Base-by-base conservation (phyloP, 805 yeast genomes). In the Yamadazyma sp. region DNA sequence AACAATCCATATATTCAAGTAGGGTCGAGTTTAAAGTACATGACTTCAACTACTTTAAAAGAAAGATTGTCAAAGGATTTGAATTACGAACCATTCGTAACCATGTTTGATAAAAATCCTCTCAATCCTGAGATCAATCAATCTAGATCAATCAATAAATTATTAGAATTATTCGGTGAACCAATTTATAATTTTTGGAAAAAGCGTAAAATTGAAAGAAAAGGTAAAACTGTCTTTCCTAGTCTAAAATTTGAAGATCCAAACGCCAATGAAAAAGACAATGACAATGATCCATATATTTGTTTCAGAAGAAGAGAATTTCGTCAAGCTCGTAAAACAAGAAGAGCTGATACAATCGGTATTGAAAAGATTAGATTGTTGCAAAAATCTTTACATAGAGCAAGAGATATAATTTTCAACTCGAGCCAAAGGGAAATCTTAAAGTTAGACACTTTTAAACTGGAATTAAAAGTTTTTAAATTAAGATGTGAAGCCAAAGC, bases 281-380 rank as follows among this genome's bases (percentile, higher is more conserved):
- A 67, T 38, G 97, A 89, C 51, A 76, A 75, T 40, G 97, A 93
- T 58, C 98, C 98, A 1, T 93, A 93, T 58, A 82, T 87, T 26
- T 87, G 97, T 65, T 93, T 93, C 69, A 77, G 98, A 52, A 80
- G 96, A 47, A 82, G 98, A 58, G 98, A 89, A 53, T 82, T 87
- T 45, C 78, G 98, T 46, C 97, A 86, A 55, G 93, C 94, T 20
- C 82, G 98, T 58, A 93, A 93, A 58, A 93, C 98, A 0, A 78
- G 98, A 58, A 78, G 98, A 45, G 86, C 96, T 0, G 98, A 93
- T 63, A 76, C 85, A 22, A 85, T 87, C 49, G 87, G 93, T 47
- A 82, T 88, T 10, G 97, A 89, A 58, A 77, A 89, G 45, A 68
- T 93, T 32, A 73, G 93, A 15, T 56, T 75, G 38, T 65, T 93